A percentile compares a stretch with the other conserved stretches of the same genome.
phyloP scores from a whole-genome alignment of 108 stramenopile genomes.

The Stephanodiscus triporus region DNA sequence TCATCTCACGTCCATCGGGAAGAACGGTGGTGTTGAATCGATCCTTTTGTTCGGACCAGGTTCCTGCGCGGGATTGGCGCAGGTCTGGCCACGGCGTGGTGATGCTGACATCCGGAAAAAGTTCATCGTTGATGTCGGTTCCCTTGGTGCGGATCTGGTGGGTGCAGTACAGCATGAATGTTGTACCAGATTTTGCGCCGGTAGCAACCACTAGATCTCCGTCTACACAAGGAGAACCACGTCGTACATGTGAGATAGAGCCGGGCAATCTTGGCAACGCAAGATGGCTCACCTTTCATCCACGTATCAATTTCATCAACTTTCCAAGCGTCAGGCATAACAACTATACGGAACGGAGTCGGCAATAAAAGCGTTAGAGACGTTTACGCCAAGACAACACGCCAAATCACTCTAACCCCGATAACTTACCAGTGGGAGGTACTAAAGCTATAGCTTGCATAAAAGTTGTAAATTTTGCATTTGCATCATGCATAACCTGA shows the following conservation, averaged over 20 bases:
- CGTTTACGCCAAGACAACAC: no score
- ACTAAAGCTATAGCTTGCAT: no score
- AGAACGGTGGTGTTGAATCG: slow-evolving; percentile 49
- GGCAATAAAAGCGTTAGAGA: background rate
- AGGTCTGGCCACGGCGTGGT: slow-evolving; percentile 52
- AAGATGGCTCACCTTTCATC: slow-evolving; percentile 31
- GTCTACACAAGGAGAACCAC: slow-evolving; percentile 7
- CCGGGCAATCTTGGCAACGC: no score
- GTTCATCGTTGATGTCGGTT: slow-evolving; percentile 35
- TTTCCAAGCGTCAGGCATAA: slow-evolving; percentile 38
- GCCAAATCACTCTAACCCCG: no score
- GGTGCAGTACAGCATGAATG: slow-evolving; percentile 52
- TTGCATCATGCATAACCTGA: no score
- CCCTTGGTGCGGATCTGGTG: slow-evolving; percentile 58
- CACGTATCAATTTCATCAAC: slow-evolving; percentile 48
- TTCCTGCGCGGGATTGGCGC: slow-evolving; percentile 32
- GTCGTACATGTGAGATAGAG: background rate
- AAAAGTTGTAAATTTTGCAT: no score
- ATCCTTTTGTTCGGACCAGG: slow-evolving; percentile 46
- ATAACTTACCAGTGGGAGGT: no score
- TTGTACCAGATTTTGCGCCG: slow-evolving; percentile 48
- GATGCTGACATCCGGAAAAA: slow-evolving; percentile 41
- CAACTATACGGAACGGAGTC: slow-evolving; percentile 10
- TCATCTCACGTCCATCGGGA: slow-evolving; percentile 30
- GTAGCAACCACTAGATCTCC: slow-evolving; percentile 55